A percentile compares a stretch with the other conserved stretches of the same genome.
Evolutionary conservation across 331 rosid species (phyloP).

Genomic region (Saraca asoca): DNA sequence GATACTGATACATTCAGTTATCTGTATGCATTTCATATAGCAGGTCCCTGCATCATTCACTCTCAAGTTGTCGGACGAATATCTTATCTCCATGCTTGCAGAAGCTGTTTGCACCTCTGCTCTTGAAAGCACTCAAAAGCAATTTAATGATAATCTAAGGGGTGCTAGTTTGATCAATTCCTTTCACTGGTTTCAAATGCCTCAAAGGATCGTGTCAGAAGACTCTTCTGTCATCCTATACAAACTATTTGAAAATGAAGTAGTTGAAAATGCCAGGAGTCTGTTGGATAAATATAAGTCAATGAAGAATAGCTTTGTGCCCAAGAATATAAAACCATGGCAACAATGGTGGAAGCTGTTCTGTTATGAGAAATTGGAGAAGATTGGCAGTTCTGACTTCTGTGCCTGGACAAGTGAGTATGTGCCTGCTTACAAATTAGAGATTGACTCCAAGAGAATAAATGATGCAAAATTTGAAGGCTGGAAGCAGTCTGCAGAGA

Average conservation of each 20-base stretch:
- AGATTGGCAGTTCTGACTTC: slow-evolving; percentile 82
- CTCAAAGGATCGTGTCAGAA: slow-evolving; percentile 55
- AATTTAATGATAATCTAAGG: slow-evolving; percentile 52
- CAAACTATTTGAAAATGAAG: slow-evolving; percentile 70
- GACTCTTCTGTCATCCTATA: slow-evolving; percentile 66
- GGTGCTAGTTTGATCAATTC: slow-evolving; percentile 48
- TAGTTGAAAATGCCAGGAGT: slow-evolving; percentile 75
- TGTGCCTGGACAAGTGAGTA: slow-evolving; percentile 80
- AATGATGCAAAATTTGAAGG: slow-evolving; percentile 66
- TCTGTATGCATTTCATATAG: slow-evolving; percentile 82
- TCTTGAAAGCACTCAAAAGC: slow-evolving; percentile 67
- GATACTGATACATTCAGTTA: slow-evolving; percentile 89
- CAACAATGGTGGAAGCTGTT: slow-evolving; percentile 69
- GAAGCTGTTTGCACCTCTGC: slow-evolving; percentile 75
- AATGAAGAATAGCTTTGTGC: slow-evolving; percentile 46
- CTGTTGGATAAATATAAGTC: slow-evolving; percentile 58
- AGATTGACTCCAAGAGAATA: slow-evolving; percentile 58
- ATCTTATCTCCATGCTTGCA: slow-evolving; percentile 65
- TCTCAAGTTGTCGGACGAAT: slow-evolving; percentile 66
- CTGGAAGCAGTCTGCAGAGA: slow-evolving; percentile 65
- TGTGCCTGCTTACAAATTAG: slow-evolving; percentile 78
- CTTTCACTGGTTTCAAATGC: slow-evolving; percentile 63
- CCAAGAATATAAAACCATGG: slow-evolving; percentile 41
- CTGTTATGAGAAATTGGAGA: slow-evolving; percentile 61
- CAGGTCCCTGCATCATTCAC: slow-evolving; percentile 82